Percentiles rank a stretch among this genome's conserved stretches.
These are phyloP conservation scores for Asterophora parasitica DNA, from an alignment of 768 basidiomycete genomes.

Conservation along the genomic window DNA sequence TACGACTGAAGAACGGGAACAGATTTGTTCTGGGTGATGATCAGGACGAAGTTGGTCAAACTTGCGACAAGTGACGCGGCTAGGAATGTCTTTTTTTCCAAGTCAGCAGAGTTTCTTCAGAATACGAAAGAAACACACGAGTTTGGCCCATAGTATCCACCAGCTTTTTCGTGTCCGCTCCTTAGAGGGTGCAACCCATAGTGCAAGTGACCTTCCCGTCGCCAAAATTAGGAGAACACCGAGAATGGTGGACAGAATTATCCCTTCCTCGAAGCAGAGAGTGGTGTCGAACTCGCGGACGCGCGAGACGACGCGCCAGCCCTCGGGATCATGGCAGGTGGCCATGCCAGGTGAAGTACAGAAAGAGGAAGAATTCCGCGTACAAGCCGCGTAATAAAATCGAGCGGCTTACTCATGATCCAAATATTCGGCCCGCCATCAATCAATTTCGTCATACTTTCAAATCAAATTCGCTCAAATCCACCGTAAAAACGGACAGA, in stretches of 20 bases:
- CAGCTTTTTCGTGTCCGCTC: constrained; percentile 43
- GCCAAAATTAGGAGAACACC: constrained; percentile 39
- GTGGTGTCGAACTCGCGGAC: constrained; percentile 70
- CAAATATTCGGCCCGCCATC: too few species aligned
- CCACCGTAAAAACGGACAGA: too few species aligned
- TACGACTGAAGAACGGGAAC: constrained; percentile 48
- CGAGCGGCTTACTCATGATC: too few species aligned
- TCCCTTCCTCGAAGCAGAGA: constrained; percentile 75
- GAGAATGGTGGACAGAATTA: constrained; percentile 53
- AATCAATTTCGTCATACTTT: too few species aligned
- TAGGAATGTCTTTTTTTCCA: constrained; percentile 40
- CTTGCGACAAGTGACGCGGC: constrained; percentile 43
- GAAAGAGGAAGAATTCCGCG: too few species aligned
- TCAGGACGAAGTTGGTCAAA: constrained; percentile 34
- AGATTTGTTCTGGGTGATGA: constrained; percentile 28
- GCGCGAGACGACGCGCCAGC: constrained; percentile 59
- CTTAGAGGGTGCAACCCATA: constrained; percentile 21
- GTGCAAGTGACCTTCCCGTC: constrained; percentile 30
- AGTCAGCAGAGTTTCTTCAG: background rate
- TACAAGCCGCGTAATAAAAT: too few species aligned
- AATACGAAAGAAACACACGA: constrained; percentile 42
- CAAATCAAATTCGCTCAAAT: too few species aligned
- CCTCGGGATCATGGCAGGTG: constrained; percentile 52
- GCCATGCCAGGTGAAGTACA: constrained; percentile 25
- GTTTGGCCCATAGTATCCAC: constrained; percentile 53